Evolutionary conservation across 768 basidiomycete species (phyloP), one percentile per base, ranked within the genome.

Genomic region (Termitomyces eurrhizus): DNA sequence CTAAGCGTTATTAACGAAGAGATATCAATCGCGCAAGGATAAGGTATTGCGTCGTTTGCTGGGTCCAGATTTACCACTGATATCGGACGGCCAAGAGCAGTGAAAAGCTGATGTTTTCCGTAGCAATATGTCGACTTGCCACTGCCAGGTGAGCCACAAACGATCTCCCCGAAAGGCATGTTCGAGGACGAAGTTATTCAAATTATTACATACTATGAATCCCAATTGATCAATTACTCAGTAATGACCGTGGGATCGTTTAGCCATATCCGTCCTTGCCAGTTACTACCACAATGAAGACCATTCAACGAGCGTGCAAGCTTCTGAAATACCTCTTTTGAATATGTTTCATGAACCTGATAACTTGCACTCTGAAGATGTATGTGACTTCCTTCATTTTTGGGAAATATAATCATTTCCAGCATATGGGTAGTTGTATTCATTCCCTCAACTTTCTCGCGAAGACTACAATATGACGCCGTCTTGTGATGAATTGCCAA

Each of bases 41-140:
- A 99, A 26, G 93, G 88, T 33, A 95, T 88, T 60, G 81, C 77
- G 59, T 92, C 88, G 69, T 96, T 95, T 24, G 97, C 97, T 0
- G 97, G 96, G 71, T 99, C 97, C 58, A 99, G 84, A 76, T 98
- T 99, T 61, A 98, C 88, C 63, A 98, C 80, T 39, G 92, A 84
- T 48, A 98, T 88, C 2, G 94, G 93, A 0, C 96, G 85, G 32
- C 83, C 76, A 44, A 98, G 84, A 2, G 94, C 96, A 13, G 85
- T 87, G 68, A 96, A 89, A 18, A 98, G 88, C 59, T 94, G 92
- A 65, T 92, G 77, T 77, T 93, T 94, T 45, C 92, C 92, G 62
- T 88, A 84, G 74, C 91, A 92, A 67, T 93, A 93, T 0, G 92
- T 93, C 2, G 92, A 92, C 77, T 94, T 94, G 4, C 92, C 92